Conservation (phyloP, 768 basidiomycete genomes). For the Tulasnella sp. region DNA sequence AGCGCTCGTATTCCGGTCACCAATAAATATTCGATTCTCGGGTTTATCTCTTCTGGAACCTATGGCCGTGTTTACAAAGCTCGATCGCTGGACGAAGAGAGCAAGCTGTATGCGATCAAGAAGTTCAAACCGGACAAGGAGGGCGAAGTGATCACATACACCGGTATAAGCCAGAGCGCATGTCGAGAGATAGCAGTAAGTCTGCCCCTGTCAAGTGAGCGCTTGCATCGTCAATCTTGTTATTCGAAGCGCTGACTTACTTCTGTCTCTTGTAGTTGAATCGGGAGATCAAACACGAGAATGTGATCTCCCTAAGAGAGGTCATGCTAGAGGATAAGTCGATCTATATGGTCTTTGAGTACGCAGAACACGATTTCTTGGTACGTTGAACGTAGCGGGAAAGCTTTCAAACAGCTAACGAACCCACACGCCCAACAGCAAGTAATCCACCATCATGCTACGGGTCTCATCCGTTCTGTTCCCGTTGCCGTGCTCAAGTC, state of each 20-base stretch:
- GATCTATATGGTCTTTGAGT: conserved; percentile 99
- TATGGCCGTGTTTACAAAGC: conserved; percentile 99
- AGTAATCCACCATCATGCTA: conserved; percentile 97
- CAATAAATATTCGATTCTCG: conserved; percentile 82
- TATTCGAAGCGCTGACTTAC: neutral
- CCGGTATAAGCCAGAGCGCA: conserved; percentile 95
- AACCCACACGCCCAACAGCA: conserved; percentile 41
- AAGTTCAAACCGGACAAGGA: conserved; percentile 99
- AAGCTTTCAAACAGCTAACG: neutral
- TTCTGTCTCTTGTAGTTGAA: conserved; percentile 48
- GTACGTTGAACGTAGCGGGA: conserved; percentile 37
- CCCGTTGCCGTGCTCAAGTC: conserved; percentile 67
- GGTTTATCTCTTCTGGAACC: conserved; percentile 96
- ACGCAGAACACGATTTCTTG: conserved; percentile 96
- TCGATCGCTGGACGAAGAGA: conserved; percentile 54
- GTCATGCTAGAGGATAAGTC: conserved; percentile 97
- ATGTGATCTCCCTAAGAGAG: conserved; percentile 82
- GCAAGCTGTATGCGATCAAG: conserved; percentile 84
- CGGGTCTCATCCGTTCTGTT: conserved; percentile 62
- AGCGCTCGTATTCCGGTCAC: conserved; percentile 50
- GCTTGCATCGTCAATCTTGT: neutral
- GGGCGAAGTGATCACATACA: conserved; percentile 90
- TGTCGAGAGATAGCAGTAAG: conserved; percentile 91
- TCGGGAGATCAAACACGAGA: conserved; percentile 80
- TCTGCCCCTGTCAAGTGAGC: conserved; percentile 13